phyloP scores from a whole-genome alignment of 495 filamentous ascomycete genomes.

The Penicillium cinerascens region DNA sequence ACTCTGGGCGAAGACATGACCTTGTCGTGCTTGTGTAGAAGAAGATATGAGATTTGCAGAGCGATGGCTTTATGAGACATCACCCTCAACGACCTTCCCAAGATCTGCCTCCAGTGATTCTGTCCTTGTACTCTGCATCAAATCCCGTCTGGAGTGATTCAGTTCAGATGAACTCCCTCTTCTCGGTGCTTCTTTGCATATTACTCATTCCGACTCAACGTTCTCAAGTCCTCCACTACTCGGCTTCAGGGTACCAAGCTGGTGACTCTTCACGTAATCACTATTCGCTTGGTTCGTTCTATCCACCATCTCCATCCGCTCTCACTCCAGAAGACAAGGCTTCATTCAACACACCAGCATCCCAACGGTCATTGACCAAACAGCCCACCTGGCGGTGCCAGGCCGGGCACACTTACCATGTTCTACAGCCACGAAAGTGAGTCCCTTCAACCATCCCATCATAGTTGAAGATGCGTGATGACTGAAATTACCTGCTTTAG shows the following conservation, averaged over 20 bases:
- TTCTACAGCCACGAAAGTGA: slow-evolving; percentile 92
- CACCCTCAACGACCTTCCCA: background rate
- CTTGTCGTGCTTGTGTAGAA: background rate
- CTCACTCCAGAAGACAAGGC: too few relatives aligned
- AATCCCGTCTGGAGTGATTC: background rate
- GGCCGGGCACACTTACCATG: slow-evolving; percentile 47
- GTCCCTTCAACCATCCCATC: slow-evolving; percentile 13
- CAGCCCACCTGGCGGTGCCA: background rate
- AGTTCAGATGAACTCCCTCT: background rate
- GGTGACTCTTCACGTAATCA: background rate
- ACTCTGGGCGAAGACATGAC: background rate
- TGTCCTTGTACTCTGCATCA: background rate
- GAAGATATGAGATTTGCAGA: background rate
- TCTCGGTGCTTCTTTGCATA: background rate
- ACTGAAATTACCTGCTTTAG: slow-evolving; percentile 41
- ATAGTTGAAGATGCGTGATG: background rate
- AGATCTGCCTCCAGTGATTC: too few relatives aligned
- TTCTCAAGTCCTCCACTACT: background rate
- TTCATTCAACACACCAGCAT: background rate
- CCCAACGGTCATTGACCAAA: background rate
- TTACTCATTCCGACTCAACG: background rate
- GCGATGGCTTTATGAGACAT: background rate
- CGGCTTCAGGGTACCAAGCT: background rate
- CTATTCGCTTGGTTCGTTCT: background rate
- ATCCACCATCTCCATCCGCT: background rate